These are phyloP conservation scores for Leersia perrieri DNA, from an alignment of 176 grass and related monocot species.

Conservation along the genomic window DNA sequence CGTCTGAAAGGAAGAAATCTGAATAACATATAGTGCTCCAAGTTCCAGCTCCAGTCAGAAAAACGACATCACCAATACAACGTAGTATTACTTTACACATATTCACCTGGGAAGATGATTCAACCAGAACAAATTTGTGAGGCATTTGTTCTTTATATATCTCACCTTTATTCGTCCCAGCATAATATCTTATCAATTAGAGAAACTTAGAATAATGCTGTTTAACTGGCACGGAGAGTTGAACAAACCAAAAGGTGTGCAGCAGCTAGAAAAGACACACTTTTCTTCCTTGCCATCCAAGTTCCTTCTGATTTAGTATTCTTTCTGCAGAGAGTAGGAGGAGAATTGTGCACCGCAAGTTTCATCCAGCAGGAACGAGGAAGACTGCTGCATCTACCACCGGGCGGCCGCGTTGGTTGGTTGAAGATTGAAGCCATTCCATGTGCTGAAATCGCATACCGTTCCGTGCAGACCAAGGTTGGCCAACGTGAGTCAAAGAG, in stretches of 20 bases:
- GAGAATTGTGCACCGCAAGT: neutral
- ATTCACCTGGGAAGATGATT: neutral
- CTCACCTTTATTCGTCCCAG: neutral
- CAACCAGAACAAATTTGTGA: neutral
- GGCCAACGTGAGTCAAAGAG: neutral
- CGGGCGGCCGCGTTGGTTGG: neutral
- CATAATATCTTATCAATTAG: neutral
- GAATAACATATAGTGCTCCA: neutral
- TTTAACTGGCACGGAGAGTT: neutral
- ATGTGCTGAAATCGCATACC: neutral
- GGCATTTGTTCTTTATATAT: neutral
- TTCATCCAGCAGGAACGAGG: too few species aligned
- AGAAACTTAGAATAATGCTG: neutral
- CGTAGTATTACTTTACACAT: neutral
- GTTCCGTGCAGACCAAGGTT: neutral
- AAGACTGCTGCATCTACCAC: neutral
- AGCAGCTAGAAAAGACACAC: neutral
- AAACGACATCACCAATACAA: neutral
- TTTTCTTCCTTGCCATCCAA: slow-evolving; percentile 23
- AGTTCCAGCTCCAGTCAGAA: neutral
- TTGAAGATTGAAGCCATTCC: neutral
- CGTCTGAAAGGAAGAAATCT: neutral
- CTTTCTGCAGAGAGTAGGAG: neutral
- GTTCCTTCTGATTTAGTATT: neutral
- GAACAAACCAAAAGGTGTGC: neutral